Conservation (phyloP, 2,329 filamentous ascomycete species). For the Aspergillus brunneoviolaceus region DNA sequence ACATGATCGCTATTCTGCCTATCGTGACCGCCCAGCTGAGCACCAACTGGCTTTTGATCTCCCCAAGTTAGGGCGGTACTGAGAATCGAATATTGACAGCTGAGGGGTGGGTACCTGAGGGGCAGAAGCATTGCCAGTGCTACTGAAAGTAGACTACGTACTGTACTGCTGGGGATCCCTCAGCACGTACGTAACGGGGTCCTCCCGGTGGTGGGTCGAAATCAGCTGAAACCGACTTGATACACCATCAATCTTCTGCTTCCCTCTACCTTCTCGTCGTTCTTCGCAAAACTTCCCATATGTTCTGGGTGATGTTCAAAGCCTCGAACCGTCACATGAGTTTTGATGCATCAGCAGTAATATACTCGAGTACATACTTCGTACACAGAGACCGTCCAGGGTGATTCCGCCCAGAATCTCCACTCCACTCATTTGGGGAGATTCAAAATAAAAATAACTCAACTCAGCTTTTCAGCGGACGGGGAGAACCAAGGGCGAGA, state of each 20-base stretch:
- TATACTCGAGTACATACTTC: no score
- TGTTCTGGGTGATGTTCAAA: not conserved
- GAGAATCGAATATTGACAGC: no score
- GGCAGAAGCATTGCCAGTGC: no score
- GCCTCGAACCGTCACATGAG: no score
- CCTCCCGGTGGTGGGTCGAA: constrained; percentile 2
- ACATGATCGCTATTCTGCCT: no score
- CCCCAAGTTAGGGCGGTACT: no score
- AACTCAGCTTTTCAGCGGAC: not conserved
- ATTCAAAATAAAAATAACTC: no score
- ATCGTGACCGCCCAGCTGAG: no score
- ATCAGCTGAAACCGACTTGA: constrained; percentile 5
- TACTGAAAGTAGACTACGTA: no score
- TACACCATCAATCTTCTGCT: constrained; percentile 2
- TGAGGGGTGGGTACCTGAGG: no score
- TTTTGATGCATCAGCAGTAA: no score
- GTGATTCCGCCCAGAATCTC: not conserved
- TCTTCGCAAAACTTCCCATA: not conserved
- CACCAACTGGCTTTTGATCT: no score
- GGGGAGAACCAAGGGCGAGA: not conserved
- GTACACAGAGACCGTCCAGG: not conserved
- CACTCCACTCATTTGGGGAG: not conserved
- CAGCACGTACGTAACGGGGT: constrained; percentile 5
- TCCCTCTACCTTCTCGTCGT: constrained; percentile 16
- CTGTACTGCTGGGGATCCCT: not conserved